Evolutionary conservation across 352 stramenopile genomes (phyloP), one percentile per base, ranked within the genome.

Genomic region (Globisporangium spinosum): DNA sequence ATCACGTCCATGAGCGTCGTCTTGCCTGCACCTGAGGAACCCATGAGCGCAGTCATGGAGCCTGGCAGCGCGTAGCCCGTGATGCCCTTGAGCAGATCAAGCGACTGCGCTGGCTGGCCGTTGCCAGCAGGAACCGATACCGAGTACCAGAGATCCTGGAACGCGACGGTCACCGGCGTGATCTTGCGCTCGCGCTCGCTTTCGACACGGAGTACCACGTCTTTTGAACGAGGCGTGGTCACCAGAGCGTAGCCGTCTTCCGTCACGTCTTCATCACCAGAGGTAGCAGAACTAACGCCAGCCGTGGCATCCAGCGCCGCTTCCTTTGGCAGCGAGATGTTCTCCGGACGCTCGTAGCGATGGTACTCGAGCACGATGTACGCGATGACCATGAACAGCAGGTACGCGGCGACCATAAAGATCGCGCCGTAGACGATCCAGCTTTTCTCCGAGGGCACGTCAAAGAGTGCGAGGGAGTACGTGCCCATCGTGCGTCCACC

Each of bases 1-100:
- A 98, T 95, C 8, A 98, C 94, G 73, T 99, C 95, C 76, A 98
- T 95, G 1, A 99, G 71, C 6, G 96, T 99, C 17, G 94, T 98
- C 70, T 98, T 98, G 22, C 94, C 92, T 25, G 89, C 86, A 34
- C 88, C 87, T 29, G 77, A 85, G 0, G 80, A 87, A 10, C 87
- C 86, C 81, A 93, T 93, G 1, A 94, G 61, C 12, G 86, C 86
- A 2, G 82, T 89, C 53, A 93, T 86, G 0, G 71, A 77, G 0
- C 87, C 86, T 22, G 84, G 86, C 13, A 73, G 27, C 1, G 82
- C 80, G 45, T 77, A 81, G 13, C 83, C 86, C 8, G 75, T 83
- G 62, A 94, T 82, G 2, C 76, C 73, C 64, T 85, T 81, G 20
- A 94, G 75, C 54, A 91, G 60, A 43, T 89, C 73, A 25, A 87